Evolutionary conservation across 2,329 filamentous ascomycete genomes (phyloP).

Genomic region (Botrytis elliptica): DNA sequence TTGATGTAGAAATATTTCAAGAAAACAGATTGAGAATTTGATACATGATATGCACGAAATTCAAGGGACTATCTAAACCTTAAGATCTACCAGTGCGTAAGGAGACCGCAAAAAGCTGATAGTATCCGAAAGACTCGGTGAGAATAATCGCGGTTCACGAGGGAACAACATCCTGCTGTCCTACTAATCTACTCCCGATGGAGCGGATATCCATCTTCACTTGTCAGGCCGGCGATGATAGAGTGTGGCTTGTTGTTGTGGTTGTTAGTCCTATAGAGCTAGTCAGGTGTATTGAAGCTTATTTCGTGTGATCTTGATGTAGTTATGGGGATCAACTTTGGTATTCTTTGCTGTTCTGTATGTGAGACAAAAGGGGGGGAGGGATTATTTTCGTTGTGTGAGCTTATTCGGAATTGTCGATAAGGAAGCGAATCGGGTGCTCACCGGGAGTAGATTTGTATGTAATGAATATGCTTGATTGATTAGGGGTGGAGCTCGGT

Average conservation of each 20-base stretch:
- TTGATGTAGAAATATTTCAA: not conserved
- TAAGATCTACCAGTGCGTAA: not conserved
- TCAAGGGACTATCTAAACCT: not conserved
- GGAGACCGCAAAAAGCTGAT: not conserved
- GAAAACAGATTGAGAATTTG: not conserved
- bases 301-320: not conserved
- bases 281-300: not conserved
- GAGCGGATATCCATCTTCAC: not conserved
- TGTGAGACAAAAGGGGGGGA: not conserved
- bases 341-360: not conserved
- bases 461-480: not conserved
- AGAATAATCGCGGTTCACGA: fast-evolving
- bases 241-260: not conserved
- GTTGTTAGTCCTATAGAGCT: not conserved
- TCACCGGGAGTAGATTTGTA: not conserved
- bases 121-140: not conserved
- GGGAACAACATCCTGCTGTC: not conserved
- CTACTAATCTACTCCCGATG: not conserved
- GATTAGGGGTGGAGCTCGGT: not conserved
- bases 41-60: not conserved
- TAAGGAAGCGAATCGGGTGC: not conserved
- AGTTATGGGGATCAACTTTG: not conserved
- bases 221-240: not conserved
- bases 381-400: not conserved
- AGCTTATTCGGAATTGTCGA: not conserved